Base-by-base conservation (phyloP, 2,329 filamentous ascomycete genomes). In the Paracoccidioides brasiliensis region DNA sequence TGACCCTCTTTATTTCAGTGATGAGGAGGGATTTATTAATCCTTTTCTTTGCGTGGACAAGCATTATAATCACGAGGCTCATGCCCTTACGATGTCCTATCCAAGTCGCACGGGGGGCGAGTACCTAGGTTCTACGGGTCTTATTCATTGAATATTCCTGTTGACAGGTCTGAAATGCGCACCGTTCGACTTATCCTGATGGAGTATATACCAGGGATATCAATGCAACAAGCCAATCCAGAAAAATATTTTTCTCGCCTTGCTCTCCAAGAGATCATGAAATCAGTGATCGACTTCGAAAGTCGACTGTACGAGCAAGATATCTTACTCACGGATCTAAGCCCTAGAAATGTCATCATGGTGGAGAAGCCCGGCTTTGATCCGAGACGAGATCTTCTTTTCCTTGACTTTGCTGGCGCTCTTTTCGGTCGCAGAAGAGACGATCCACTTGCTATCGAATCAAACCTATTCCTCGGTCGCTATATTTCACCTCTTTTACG, bases 31-130 rank as follows among this genome's bases (percentile, higher is more conserved):
- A 5, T 56, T 53, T 55, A 35, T 62, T 38, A 58, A 64, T 45
- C 63, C 60, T n/a, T 65, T 65, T 40, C 52, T 56, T 35, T 62
- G 57, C 52, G 56, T 62, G 46, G 60, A 65, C 53, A 52, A 59
- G n/a, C 53, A 62, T 55, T 65, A 64, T 55, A 64, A 62, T 7
- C 59, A 64, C 37, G 62, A 66, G 46, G 59, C 52, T 5, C 53
- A 56, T 53, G 55, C 57, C n/a, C n/a, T 32, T 64, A 64, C 52
- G 51, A 15, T 30, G n/a, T 8, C 22, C 57, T 64, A 38, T 45
- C 35, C n/a, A 52, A 62, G 4, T 28, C 61, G 22, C 62, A 64
- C 46, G 59, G 60, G 2, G 6, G 15, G 12, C 38, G n/a, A 8
- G 60, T 64, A 35, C 62, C 61, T 4, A 59, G 12, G 43, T 64